These are phyloP conservation scores for Microthlaspi erraticum DNA, from an alignment of 345 rosid species.

Conservation along the genomic window DNA sequence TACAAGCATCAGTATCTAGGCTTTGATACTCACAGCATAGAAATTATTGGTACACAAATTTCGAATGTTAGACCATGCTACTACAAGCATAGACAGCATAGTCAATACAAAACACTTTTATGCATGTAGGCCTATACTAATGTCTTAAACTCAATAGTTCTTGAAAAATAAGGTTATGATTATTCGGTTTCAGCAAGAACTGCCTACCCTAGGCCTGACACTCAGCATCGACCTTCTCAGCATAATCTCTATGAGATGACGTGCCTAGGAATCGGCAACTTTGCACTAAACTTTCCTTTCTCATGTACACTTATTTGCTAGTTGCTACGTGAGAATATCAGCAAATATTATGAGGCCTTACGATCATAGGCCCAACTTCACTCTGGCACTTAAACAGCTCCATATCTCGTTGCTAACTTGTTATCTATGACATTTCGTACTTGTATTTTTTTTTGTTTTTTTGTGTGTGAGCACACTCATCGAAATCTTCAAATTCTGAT, in stretches of 20 bases:
- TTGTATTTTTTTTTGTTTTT: not conserved
- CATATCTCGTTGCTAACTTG: not conserved
- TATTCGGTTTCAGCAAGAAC: not conserved
- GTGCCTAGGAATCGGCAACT: too few relatives aligned
- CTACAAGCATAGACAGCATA: conserved; percentile 1
- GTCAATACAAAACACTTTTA: not conserved
- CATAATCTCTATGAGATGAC: not conserved
- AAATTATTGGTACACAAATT: not conserved
- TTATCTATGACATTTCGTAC: too few relatives aligned
- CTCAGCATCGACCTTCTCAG: not conserved
- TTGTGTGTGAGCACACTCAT: conserved; percentile 2
- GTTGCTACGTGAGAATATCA: not conserved
- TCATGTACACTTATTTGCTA: too few relatives aligned
- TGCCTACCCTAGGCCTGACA: not conserved
- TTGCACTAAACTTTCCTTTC: too few relatives aligned
- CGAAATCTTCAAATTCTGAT: not conserved
- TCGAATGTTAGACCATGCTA: not conserved
- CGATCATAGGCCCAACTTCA: not conserved
- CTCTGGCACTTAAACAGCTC: not conserved
- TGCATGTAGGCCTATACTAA: not conserved
- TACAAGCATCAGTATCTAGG: not conserved
- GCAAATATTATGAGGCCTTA: conserved; percentile 15
- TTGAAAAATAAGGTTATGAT: not conserved
- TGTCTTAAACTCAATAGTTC: not conserved
- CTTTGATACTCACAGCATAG: conserved; percentile 10